phyloP scores from a whole-genome alignment of 768 basidiomycete genomes.

The Phanerochaete sordida region DNA sequence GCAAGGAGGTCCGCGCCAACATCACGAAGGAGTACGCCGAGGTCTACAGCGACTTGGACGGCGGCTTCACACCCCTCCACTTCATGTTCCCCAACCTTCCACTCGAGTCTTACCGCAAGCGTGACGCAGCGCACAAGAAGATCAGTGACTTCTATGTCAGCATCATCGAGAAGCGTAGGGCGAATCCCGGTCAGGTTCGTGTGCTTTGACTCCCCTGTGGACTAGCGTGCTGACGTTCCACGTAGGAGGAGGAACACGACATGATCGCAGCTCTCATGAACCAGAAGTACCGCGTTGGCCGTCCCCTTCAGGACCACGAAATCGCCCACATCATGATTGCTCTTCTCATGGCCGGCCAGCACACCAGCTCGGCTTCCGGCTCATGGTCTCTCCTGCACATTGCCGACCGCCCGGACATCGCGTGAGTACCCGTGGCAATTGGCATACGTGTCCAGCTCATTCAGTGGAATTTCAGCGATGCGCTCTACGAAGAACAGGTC shows the following conservation, averaged over 20 bases:
- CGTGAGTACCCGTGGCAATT: constrained; percentile 37
- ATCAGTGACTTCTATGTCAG: constrained; percentile 92
- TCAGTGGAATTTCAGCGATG: constrained; percentile 46
- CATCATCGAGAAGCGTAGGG: constrained; percentile 75
- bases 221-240: constrained; percentile 2
- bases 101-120: constrained; percentile 81
- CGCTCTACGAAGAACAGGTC: constrained; percentile 88
- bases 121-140: constrained; percentile 87
- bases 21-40: constrained; percentile 85
- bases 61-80: constrained; percentile 94
- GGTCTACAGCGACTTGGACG: constrained; percentile 85
- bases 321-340: constrained; percentile 99
- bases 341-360: constrained; percentile 98
- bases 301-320: constrained; percentile 77
- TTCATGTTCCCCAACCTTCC: constrained; percentile 95
- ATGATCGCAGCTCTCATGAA: constrained; percentile 88
- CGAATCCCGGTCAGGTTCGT: constrained; percentile 42
- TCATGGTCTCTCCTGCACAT: constrained; percentile 91
- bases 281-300: constrained; percentile 82
- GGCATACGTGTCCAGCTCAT: neutral
- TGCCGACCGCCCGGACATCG: constrained; percentile 68
- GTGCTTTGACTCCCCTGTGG: neutral
- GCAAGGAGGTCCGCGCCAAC: constrained; percentile 76
- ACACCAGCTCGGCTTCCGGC: constrained; percentile 90
- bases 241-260: constrained; percentile 68